A percentile compares a stretch with the other conserved stretches of the same genome.
These are phyloP conservation scores for Sporothrix brunneoviolacea DNA, from an alignment of 2,329 filamentous ascomycete species.

Conservation along the genomic window DNA sequence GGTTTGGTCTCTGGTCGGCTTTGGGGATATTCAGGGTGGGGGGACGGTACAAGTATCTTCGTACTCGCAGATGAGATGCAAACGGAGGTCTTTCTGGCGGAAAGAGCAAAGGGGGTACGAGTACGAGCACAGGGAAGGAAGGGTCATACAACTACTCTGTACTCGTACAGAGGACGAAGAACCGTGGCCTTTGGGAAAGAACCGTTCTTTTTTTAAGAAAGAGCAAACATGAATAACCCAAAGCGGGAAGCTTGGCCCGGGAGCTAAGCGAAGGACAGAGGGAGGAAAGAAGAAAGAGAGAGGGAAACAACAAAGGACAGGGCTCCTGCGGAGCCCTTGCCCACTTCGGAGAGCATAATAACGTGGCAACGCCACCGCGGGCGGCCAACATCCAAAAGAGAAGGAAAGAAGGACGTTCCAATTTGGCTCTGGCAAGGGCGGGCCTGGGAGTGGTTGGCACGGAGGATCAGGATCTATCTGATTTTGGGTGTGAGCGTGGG, in stretches of 20 bases:
- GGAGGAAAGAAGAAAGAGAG: not conserved
- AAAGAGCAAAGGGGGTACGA: not conserved
- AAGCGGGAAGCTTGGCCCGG: constrained; percentile 1
- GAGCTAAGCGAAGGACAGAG: constrained; percentile 1
- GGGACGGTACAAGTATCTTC: too few relatives aligned
- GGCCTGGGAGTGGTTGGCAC: constrained; percentile 5
- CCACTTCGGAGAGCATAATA: not conserved
- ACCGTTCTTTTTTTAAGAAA: too few relatives aligned
- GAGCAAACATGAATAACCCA: not conserved
- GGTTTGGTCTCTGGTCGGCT: not conserved
- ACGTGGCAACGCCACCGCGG: constrained; percentile 5
- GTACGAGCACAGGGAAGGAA: not conserved
- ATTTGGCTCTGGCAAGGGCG: constrained; percentile 5
- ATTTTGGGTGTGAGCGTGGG: not conserved
- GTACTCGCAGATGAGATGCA: too few relatives aligned
- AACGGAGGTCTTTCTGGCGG: not conserved
- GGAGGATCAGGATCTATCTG: constrained; percentile 9
- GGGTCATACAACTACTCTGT: too few relatives aligned
- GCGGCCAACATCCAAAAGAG: constrained; percentile 3
- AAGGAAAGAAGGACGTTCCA: constrained; percentile 1
- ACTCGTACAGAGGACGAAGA: too few relatives aligned
- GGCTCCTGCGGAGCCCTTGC: constrained; percentile 1
- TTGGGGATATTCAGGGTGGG: not conserved
- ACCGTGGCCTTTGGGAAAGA: too few relatives aligned
- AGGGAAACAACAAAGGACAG: constrained; percentile 1